Evolutionary conservation across 169 alveolate genomes (phyloP).

Genomic region (Cryptosporidium viatorum): DNA sequence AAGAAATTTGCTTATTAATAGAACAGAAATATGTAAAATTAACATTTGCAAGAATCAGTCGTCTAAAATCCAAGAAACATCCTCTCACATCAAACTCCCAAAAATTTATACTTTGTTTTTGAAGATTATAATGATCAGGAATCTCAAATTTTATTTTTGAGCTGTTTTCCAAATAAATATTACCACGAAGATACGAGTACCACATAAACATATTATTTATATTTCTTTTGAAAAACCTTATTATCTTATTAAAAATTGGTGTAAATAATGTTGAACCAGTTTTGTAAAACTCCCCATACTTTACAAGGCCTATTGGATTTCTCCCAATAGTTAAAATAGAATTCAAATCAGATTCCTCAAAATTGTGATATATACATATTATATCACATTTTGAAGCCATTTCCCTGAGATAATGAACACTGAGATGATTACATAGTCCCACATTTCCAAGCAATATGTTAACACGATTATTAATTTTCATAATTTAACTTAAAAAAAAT

Average conservation of each 20-base stretch:
- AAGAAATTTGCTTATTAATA: slow-evolving; percentile 20
- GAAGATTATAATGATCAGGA: slow-evolving; percentile 25
- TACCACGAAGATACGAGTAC: slow-evolving; percentile 25
- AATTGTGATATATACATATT: slow-evolving; percentile 20
- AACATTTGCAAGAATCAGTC: slow-evolving; percentile 22
- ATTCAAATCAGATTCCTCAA: slow-evolving; percentile 1
- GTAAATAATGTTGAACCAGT: not conserved
- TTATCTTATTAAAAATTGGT: slow-evolving; percentile 19
- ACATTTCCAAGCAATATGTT: slow-evolving; percentile 15
- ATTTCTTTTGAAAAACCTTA: not conserved
- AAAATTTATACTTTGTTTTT: slow-evolving; percentile 19
- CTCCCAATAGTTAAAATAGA: not conserved
- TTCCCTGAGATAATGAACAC: slow-evolving; percentile 6
- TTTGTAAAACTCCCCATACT: not conserved
- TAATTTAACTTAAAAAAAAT: not conserved
- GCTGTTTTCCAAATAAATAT: slow-evolving; percentile 16
- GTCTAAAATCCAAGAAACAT: slow-evolving; percentile 15
- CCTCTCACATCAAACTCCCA: slow-evolving; percentile 62
- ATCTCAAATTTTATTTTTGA: slow-evolving; percentile 23
- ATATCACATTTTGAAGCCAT: slow-evolving; percentile 17
- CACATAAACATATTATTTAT: not conserved
- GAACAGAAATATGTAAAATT: slow-evolving; percentile 16
- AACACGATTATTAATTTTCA: slow-evolving; percentile 9
- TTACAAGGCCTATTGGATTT: not conserved
- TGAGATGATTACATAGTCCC: not conserved